Evolutionary conservation across 345 rosid genomes (phyloP).

Genomic region (Citrus hindsii): DNA sequence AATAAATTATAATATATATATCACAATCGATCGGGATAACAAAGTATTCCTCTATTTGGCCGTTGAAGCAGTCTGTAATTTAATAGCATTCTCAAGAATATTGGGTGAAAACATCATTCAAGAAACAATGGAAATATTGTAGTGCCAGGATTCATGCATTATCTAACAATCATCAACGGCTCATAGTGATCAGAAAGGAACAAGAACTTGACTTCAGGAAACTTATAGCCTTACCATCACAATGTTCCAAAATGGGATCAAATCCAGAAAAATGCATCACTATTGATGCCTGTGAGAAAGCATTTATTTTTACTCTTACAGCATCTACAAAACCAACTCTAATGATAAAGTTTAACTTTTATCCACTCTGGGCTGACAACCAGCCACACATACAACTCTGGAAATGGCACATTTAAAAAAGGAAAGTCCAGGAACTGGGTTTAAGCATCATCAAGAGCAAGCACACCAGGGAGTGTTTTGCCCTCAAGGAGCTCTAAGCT

Average conservation of each 20-base stretch:
- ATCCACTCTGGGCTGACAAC: conserved; percentile 26
- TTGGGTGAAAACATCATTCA: background rate
- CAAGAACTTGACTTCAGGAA: background rate
- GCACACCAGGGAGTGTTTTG: conserved; percentile 82
- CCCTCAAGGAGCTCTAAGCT: conserved; percentile 98
- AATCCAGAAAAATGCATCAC: background rate
- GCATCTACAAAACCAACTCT: conserved; percentile 21
- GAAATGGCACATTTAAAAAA: background rate
- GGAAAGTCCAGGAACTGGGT: background rate
- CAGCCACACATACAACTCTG: conserved; percentile 21
- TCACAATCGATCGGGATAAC: too few species aligned
- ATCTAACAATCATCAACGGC: background rate
- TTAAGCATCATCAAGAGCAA: conserved; percentile 82
- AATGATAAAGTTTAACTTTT: background rate
- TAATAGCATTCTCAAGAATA: background rate
- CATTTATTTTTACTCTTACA: conserved; percentile 17
- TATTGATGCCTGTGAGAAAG: background rate
- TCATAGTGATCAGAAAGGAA: too few species aligned
- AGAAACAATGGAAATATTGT: too few species aligned
- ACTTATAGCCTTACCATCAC: background rate
- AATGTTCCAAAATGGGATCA: conserved; percentile 1
- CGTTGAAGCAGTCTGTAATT: background rate
- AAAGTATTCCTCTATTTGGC: too few species aligned
- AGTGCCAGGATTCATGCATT: background rate
- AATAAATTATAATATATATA: too few species aligned